Percentiles rank a stretch among this genome's conserved stretches.
Evolutionary conservation across 768 basidiomycete species (phyloP).

Genomic region (Porpolomopsis calyptriformis): DNA sequence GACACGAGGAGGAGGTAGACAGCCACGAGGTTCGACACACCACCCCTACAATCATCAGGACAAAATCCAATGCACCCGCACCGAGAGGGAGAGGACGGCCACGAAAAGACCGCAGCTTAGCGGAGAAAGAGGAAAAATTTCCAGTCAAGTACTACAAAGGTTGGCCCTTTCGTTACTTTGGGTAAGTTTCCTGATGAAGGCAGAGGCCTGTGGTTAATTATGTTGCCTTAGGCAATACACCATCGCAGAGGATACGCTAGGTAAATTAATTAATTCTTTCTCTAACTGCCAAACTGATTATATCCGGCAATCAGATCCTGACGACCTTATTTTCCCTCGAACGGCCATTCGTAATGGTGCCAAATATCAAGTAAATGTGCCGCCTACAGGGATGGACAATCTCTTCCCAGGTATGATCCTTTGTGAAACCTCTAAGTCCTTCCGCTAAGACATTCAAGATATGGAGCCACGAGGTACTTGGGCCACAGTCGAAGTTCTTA

Average conservation of each 20-base stretch:
- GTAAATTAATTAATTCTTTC: conserved; percentile 25
- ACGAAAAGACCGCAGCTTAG: conserved; percentile 60
- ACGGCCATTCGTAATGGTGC: conserved; percentile 84
- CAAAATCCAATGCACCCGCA: conserved; percentile 64
- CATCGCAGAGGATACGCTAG: conserved; percentile 83
- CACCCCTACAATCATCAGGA: conserved; percentile 36
- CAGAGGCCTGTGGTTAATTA: conserved; percentile 5
- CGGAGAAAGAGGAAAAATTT: conserved; percentile 68
- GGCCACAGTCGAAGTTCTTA: conserved; percentile 61
- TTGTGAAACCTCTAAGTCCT: neutral
- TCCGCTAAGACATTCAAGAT: conserved; percentile 22
- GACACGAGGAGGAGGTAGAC: conserved; percentile 79
- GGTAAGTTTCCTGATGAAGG: conserved; percentile 42
- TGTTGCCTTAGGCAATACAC: conserved; percentile 61
- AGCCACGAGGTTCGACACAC: conserved; percentile 57
- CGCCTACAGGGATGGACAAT: conserved; percentile 29
- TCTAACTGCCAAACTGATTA: conserved; percentile 11
- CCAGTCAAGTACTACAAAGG: conserved; percentile 78
- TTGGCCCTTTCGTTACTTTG: conserved; percentile 97
- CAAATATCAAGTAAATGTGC: conserved; percentile 69
- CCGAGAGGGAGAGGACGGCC: conserved; percentile 66
- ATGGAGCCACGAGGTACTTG: conserved; percentile 62
- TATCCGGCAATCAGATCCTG: conserved; percentile 57
- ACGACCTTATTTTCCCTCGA: conserved; percentile 94
- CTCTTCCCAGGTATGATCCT: conserved; percentile 26